Base-by-base conservation (phyloP, 495 filamentous ascomycete genomes). In the Darksidea phi region DNA sequence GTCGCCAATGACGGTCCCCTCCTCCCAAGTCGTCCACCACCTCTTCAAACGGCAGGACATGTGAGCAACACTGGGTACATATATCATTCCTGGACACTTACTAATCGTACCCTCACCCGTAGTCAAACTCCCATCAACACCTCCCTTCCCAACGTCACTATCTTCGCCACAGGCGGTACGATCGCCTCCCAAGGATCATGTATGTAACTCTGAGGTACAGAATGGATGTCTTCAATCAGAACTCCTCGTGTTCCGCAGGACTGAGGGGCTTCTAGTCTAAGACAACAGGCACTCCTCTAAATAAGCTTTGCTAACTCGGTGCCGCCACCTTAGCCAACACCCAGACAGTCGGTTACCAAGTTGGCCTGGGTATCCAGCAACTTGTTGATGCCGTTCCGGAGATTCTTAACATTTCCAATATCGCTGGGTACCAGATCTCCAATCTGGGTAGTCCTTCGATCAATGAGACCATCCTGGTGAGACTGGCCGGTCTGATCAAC, bases 131-230 rank as follows among this genome's bases (percentile, higher is more conserved):
- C 76, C 15, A 74, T 74, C 69, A 78, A 80, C 43, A 57, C 73
- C 26, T 71, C 70, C 45, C 73, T 81, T 0, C 79, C 77, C 6
- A 81, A 80, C 60, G 73, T 81, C 21, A 80, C 78, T 26, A 76
- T 81, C 54, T 76, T 79, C 55, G 76, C 79, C 4, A 80, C 79
- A 0, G 79, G 75, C 68, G 78, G 78, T 36, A 80, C 79, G 12
- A 81, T 81, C 59, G 78, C 79, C 26, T 77, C 76, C 6, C 71
- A 70, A 48, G 73, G 71, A 13, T 56, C 64, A 49, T 71, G n/a
- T n/a, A n/a, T n/a, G n/a, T n/a, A n/a, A n/a, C n/a, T n/a, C n/a
- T n/a, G n/a, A n/a, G n/a, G n/a, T n/a, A n/a, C n/a, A n/a, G n/a
- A n/a, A n/a, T n/a, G n/a, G n/a, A n/a, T n/a, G n/a, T n/a, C n/a